Base-by-base conservation (phyloP, 192 early-diverging fungal genomes). In the Coemansia sp. region DNA sequence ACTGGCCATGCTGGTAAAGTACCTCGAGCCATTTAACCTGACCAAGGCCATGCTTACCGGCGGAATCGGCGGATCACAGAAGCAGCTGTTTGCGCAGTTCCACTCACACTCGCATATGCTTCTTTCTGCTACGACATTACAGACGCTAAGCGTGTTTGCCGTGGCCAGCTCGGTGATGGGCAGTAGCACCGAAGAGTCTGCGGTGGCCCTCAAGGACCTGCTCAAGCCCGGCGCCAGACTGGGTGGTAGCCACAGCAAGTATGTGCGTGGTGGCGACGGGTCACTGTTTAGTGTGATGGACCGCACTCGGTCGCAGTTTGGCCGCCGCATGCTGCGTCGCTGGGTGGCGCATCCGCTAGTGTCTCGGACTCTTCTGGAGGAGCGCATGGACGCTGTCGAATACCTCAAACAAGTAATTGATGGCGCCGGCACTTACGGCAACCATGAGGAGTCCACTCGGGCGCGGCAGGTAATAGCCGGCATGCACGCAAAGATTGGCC, bases 341-440 rank as follows among this genome's bases (percentile, higher is more conserved):
- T 98, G 95, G 95, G 46, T 95, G 5, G 94, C 92, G 32, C 93
- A 98, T 54, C 95, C 95, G 2, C 63, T 96, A 8, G 73, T 88
- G 4, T 70, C 76, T 0, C 59, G 38, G 2, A 51, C 56, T 0
- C 81, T 53, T 0, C 94, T 99, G 36, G 74, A 82, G 15, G 85
- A 82, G 8, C 82, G 95, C 15, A 67, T 88, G 6, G 88, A 94
- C 48, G 89, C 88, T 5, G 81, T 95, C 0, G 92, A 92, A 17
- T 93, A 86, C 56, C 70, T 99, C 14, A 82, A 79, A 42, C 56
- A 57, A 6, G 14, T 80, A 9, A 39, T 73, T 27, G 84, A 79
- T 5, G 56, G 79, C 26, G 60, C 67, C 17, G 82, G 83, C 26
- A 19, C 54, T n/a, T 26, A 26, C 21, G 30, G 13, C 29, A 4